These are phyloP conservation scores for Zygosaccharomyces siamensis DNA, from an alignment of 805 yeast species.

Conservation along the genomic window DNA sequence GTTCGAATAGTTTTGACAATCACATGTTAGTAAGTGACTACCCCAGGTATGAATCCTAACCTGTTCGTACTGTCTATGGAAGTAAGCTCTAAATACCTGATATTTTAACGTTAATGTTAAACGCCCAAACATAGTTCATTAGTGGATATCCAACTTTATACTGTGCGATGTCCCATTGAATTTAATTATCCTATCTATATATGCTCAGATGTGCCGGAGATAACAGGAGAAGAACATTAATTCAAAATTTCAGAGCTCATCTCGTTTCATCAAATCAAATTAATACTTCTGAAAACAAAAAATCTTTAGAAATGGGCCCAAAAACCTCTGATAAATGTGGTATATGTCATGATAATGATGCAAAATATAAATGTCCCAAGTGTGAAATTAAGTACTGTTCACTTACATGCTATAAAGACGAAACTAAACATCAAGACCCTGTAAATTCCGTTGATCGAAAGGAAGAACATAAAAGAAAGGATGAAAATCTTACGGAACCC, in stretches of 20 bases:
- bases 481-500: slow-evolving; percentile 1
- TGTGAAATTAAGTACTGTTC: slow-evolving; percentile 50
- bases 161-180: not conserved
- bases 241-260: not conserved
- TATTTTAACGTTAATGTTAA: not conserved
- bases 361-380: slow-evolving; percentile 47
- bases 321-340: slow-evolving; percentile 25
- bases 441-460: not conserved
- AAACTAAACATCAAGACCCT: slow-evolving; percentile 30
- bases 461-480: slow-evolving; percentile 2
- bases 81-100: slow-evolving; percentile 3
- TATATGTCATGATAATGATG: slow-evolving; percentile 32
- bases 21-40: not conserved
- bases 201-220: not conserved
- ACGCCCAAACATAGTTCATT: not conserved
- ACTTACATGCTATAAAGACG: slow-evolving; percentile 47
- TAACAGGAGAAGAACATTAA: not conserved
- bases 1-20: slow-evolving; percentile 18
- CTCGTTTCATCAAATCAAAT: not conserved
- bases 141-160: not conserved
- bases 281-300: not conserved
- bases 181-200: not conserved
- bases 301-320: not conserved
- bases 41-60: slow-evolving; percentile 7
- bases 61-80: slow-evolving; percentile 13